A percentile compares a stretch with the other conserved stretches of the same genome.
Conservation (phyloP, 192 early-diverging fungal genomes). For the Umbelopsis ramanniana region DNA sequence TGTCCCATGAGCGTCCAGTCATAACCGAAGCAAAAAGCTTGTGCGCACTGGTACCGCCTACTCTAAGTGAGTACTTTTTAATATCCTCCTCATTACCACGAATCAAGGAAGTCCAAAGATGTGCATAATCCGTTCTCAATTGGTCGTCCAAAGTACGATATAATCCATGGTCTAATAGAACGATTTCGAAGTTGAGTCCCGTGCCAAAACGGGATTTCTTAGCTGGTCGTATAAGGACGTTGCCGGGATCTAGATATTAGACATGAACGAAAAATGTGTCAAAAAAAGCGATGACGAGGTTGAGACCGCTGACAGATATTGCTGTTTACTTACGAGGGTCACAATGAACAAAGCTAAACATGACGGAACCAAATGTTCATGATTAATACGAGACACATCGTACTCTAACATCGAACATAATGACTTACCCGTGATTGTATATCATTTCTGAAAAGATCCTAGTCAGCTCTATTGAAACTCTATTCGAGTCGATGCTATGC, state of each 20-base stretch:
- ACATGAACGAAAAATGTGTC: not conserved
- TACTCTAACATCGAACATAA: not conserved
- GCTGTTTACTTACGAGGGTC: slow-evolving; percentile 69
- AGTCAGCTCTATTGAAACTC: slow-evolving; percentile 78
- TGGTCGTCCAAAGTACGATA: slow-evolving; percentile 76
- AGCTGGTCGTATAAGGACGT: slow-evolving; percentile 72
- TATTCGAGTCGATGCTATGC: slow-evolving; percentile 73
- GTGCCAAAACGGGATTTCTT: slow-evolving; percentile 45
- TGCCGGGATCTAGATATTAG: slow-evolving; percentile 71
- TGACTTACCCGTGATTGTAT: slow-evolving; percentile 69
- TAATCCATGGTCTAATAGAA: slow-evolving; percentile 88
- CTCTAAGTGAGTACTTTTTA: slow-evolving; percentile 59
- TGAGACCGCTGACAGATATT: not conserved
- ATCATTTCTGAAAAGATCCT: slow-evolving; percentile 90
- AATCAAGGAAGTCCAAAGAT: slow-evolving; percentile 87
- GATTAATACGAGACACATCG: not conserved
- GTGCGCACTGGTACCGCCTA: slow-evolving; percentile 82
- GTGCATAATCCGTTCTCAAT: slow-evolving; percentile 84
- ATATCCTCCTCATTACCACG: slow-evolving; percentile 77
- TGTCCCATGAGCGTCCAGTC: slow-evolving; percentile 84
- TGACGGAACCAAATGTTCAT: slow-evolving; percentile 4
- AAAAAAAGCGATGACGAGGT: not conserved
- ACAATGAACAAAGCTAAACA: slow-evolving; percentile 74
- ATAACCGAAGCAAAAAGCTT: slow-evolving; percentile 85
- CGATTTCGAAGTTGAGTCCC: slow-evolving; percentile 84